Evolutionary conservation across 106 monocot species (phyloP).

Genomic region (Dendrobium chrysotoxum): DNA sequence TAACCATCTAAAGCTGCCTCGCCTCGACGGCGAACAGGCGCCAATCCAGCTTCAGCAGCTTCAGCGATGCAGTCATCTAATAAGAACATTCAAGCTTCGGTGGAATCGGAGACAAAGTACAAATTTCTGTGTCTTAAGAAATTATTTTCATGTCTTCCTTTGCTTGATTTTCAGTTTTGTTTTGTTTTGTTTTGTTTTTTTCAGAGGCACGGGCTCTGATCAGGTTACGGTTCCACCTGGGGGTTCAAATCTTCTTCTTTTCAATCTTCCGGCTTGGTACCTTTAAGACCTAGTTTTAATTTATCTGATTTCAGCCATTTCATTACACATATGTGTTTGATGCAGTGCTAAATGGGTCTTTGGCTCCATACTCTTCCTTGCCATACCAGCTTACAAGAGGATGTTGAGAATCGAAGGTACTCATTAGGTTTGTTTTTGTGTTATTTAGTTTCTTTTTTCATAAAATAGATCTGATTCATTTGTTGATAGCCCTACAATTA

Average conservation of each 20-base stretch:
- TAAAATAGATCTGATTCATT: background rate
- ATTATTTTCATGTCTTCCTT: background rate
- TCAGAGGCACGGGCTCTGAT: background rate
- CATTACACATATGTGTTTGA: background rate
- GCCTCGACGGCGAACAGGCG: background rate
- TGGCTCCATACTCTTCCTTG: background rate
- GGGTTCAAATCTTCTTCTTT: background rate
- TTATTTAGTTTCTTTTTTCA: background rate
- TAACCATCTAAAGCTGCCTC: no score
- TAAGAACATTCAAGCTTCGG: background rate
- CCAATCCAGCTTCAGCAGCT: background rate
- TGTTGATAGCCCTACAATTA: background rate
- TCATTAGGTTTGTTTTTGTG: background rate
- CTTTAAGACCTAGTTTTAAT: background rate
- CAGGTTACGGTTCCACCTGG: background rate
- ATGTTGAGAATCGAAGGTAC: slow-evolving; percentile 4
- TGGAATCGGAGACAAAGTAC: background rate
- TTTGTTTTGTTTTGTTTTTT: background rate
- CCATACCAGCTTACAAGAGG: background rate
- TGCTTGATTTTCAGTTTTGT: background rate
- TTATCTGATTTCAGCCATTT: background rate
- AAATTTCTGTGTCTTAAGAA: background rate
- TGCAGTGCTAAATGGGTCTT: slow-evolving; percentile 5
- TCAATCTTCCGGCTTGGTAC: background rate
- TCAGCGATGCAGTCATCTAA: background rate